phyloP scores from a whole-genome alignment of 257 asterid genomes.

The Solanum tarapatanum region DNA sequence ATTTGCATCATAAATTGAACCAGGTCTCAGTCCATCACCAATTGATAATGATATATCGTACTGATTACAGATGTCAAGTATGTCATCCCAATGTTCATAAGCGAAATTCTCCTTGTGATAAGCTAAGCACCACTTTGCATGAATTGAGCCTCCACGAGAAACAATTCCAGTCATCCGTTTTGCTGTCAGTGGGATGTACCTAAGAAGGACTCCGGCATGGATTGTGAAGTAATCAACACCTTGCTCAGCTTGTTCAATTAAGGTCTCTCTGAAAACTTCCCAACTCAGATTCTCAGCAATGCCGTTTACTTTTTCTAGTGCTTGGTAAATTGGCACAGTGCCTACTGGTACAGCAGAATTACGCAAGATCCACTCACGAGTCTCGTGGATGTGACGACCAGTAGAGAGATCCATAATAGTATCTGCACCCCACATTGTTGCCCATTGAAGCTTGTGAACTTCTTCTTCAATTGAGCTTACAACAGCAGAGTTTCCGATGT shows the following conservation, averaged over 20 bases:
- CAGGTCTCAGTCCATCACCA: slow-evolving; percentile 97
- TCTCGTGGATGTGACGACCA: slow-evolving; percentile 89
- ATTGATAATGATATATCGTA: slow-evolving; percentile 83
- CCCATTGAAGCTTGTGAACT: slow-evolving; percentile 98
- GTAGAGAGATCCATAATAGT: slow-evolving; percentile 96
- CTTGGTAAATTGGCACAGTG: slow-evolving; percentile 93
- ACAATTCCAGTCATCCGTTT: slow-evolving; percentile 92
- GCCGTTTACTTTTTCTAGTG: slow-evolving; percentile 84
- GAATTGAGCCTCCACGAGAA: slow-evolving; percentile 95
- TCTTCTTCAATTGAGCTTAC: slow-evolving; percentile 95
- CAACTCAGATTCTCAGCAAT: slow-evolving; percentile 85
- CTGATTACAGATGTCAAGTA: slow-evolving; percentile 83
- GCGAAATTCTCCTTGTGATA: slow-evolving; percentile 94
- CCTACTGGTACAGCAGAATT: slow-evolving; percentile 94
- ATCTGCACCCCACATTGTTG: slow-evolving; percentile 99
- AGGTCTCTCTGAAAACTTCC: slow-evolving; percentile 82
- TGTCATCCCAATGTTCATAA: slow-evolving; percentile 95
- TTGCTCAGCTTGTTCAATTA: slow-evolving; percentile 96
- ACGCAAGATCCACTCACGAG: slow-evolving; percentile 99
- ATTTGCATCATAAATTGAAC: slow-evolving; percentile 90
- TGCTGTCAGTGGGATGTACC: slow-evolving; percentile 87
- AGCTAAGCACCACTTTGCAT: slow-evolving; percentile 95
- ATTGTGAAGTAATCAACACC: slow-evolving; percentile 96
- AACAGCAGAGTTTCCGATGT: slow-evolving; percentile 91
- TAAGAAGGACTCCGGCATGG: slow-evolving; percentile 89